These are phyloP conservation scores for Anthoceros angustus DNA, from an alignment of 225 moss, liverwort and hornwort genomes.

Conservation along the genomic window DNA sequence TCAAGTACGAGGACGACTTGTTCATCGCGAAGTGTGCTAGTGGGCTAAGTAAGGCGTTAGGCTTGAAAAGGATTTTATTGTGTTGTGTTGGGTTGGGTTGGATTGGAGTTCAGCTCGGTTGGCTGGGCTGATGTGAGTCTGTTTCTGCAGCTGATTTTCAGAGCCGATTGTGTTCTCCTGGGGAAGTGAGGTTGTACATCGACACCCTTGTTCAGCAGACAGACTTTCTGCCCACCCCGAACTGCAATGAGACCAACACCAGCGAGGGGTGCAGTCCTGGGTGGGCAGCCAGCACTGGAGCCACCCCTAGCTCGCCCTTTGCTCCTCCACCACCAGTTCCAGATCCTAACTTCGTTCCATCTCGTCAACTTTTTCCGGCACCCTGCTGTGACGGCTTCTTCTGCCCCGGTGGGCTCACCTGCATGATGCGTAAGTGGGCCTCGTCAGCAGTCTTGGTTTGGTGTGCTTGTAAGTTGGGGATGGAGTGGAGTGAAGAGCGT, in stretches of 20 bases:
- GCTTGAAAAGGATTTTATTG: background rate
- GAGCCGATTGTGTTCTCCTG: background rate
- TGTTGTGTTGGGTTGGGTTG: background rate
- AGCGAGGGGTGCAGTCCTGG: background rate
- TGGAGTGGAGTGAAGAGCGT: no score
- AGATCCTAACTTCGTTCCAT: constrained; percentile 17
- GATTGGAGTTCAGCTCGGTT: background rate
- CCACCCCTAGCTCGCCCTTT: no score
- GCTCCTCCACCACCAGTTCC: background rate
- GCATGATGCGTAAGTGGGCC: constrained; percentile 78
- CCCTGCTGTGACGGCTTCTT: constrained; percentile 77
- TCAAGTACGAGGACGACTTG: background rate
- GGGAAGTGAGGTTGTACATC: background rate
- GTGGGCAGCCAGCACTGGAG: background rate
- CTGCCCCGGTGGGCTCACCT: constrained; percentile 75
- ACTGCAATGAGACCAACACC: background rate
- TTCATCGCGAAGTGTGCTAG: background rate
- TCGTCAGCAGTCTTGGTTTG: background rate
- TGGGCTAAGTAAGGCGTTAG: background rate
- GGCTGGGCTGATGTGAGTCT: background rate
- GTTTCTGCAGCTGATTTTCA: background rate
- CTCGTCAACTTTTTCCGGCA: constrained; percentile 13
- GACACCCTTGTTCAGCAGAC: background rate
- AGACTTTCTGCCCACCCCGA: background rate
- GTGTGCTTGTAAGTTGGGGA: background rate